Base-by-base conservation (phyloP, 768 basidiomycete genomes). In the Collybia nuda region DNA sequence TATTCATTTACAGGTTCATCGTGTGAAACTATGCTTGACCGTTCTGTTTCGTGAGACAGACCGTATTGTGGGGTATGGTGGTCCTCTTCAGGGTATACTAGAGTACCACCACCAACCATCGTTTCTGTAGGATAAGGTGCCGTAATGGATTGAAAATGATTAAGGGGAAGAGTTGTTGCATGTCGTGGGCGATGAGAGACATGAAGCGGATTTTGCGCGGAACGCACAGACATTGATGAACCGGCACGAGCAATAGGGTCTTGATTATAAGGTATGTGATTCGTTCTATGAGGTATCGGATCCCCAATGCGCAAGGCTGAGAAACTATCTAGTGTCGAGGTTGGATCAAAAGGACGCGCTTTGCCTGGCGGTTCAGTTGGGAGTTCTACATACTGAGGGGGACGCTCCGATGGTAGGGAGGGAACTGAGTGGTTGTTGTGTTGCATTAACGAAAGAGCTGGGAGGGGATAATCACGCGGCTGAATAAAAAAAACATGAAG, bases 231-330 rank as follows among this genome's bases (percentile, higher is more conserved):
- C 75, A 84, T 77, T 26, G 84, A 80, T 17, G 84, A 84, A 15
- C 76, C 76, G 4, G 77, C 73, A 23, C 83, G 77, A 49, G 76
- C 73, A 12, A 84, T 65, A 40, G 79, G 77, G 53, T 85, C 84
- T 29, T 43, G 52, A 50, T 61, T 32, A 62, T 58, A 51, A 21
- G 48, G 43, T 60, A 60, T 58, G 29, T 61, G 57, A 40, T 65
- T 65, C 18, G 67, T 63, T 23, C 68, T 60, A n/a, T 50, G 24
- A 26, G 24, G 43, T 29, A 52, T 40, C 19, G 71, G 69, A 39
- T 82, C 81, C 46, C 65, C 66, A 50, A 89, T 66, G 44, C 68
- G 75, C 64, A 90, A 69, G 37, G 77, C 67, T 40, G 76, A 74
- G 65, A 89, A 82, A 38, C 73, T 63, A 56, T 80, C 76, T 36